Conservation (phyloP, 1,284 basidiomycete species). For the Earliella scabrosa region DNA sequence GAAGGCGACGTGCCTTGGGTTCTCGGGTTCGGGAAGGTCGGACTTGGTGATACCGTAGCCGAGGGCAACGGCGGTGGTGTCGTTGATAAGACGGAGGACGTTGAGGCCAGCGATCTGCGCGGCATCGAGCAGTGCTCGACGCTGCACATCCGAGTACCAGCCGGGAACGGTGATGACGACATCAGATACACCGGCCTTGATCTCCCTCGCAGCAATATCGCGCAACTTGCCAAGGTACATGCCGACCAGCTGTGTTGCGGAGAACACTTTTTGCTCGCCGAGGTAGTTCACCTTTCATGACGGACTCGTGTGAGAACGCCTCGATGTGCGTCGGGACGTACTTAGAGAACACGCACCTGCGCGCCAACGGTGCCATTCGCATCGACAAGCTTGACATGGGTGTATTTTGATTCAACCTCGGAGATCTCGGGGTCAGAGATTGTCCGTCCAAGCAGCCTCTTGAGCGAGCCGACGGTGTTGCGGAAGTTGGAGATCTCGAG, state of each 20-base stretch:
- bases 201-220: slow-evolving; percentile 82
- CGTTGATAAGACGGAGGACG: slow-evolving; percentile 91
- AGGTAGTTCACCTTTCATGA: slow-evolving; percentile 78
- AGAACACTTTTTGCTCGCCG: slow-evolving; percentile 78
- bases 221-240: slow-evolving; percentile 89
- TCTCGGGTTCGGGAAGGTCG: slow-evolving; percentile 85
- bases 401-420: slow-evolving; percentile 86
- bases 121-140: slow-evolving; percentile 87
- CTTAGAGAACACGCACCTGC: slow-evolving; percentile 58
- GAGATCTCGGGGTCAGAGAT: slow-evolving; percentile 78
- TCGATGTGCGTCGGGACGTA: not conserved
- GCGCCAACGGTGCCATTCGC: slow-evolving; percentile 81
- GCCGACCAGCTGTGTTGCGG: slow-evolving; percentile 85
- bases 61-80: slow-evolving; percentile 90
- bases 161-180: slow-evolving; percentile 93
- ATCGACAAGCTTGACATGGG: slow-evolving; percentile 85
- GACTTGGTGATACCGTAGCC: slow-evolving; percentile 97
- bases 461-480: slow-evolving; percentile 92
- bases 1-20: slow-evolving; percentile 86
- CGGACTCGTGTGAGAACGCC: not conserved
- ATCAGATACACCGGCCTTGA: slow-evolving; percentile 86
- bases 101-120: slow-evolving; percentile 89
- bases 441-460: slow-evolving; percentile 85
- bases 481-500: slow-evolving; percentile 98
- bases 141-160: slow-evolving; percentile 93